Percentiles rank a stretch among this genome's conserved stretches.
Conservation (phyloP, 2,329 filamentous ascomycete genomes). For the Pseudopithomyces maydicus region DNA sequence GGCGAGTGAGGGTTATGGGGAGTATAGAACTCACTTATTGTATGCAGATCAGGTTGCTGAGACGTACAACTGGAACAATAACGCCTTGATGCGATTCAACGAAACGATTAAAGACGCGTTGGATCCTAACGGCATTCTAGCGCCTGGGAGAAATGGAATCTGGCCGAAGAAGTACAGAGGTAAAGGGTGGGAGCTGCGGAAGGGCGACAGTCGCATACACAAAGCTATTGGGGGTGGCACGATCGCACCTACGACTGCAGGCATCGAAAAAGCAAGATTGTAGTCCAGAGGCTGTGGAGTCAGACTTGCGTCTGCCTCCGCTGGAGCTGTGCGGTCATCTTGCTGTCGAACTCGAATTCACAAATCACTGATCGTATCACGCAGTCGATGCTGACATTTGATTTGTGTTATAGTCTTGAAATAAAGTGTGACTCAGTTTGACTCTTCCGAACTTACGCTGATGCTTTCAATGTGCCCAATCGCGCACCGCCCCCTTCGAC, state of each 20-base stretch:
- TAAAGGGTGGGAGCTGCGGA: constrained; percentile 22
- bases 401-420: neutral
- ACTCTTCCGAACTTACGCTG: neutral
- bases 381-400: neutral
- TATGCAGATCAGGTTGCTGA: constrained; percentile 53
- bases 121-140: constrained; percentile 55
- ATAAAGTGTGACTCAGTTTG: neutral
- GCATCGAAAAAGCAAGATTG: neutral
- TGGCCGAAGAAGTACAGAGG: constrained; percentile 39
- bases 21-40: constrained; percentile 55
- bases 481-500: neutral
- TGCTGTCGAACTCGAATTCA: neutral
- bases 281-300: neutral
- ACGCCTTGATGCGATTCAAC: constrained; percentile 50
- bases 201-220: constrained; percentile 12
- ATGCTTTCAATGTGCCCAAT: neutral
- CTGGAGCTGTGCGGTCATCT: neutral
- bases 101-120: constrained; percentile 54
- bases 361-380: neutral
- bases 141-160: constrained; percentile 55
- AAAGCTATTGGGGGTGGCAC: constrained; percentile 21
- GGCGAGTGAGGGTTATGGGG: constrained; percentile 51
- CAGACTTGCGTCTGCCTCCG: neutral
- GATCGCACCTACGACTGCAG: constrained; percentile 13
- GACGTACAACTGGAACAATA: constrained; percentile 51